Base-by-base conservation (phyloP, 805 yeast genomes). In the Candida maris region DNA sequence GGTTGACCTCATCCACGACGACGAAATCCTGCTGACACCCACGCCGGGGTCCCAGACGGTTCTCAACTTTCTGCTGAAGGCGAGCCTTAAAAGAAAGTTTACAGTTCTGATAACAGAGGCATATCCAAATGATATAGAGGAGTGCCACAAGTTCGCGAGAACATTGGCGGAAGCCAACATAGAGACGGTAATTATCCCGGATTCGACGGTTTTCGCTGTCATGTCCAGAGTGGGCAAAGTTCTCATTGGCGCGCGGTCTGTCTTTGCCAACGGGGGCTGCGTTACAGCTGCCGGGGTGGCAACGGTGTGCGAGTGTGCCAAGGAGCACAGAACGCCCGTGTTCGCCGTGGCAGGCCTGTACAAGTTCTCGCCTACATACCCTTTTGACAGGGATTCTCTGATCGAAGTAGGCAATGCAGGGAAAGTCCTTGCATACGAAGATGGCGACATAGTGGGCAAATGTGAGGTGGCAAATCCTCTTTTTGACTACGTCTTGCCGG, bases 141-240 rank as follows among this genome's bases (percentile, higher is more conserved):
- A 68, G 16, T 86, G 97, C 1, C 95, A 86, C 51, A 67, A 66
- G 41, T 86, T 91, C 56, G 96, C 93, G 16, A 77, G 78, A 51
- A 76, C 74, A 38, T 71, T 93, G 45, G 82, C 95, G 1, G 82
- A 79, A 38, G 87, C 91, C 38, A 85, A 89, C 35, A 86, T 93
- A 30, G 95, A 88, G 45, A 81, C 96, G 2, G 84, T 89, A 2
- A 75, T 93, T 37, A 84, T 93, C 23, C 97, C 98, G 1, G 99
- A 93, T 57, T 75, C 95, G 4, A 83, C 95, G 18, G 88, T 83
- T 0, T 87, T 82, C 61, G 97, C 98, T 0, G 87, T 93, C 31
- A 93, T 93, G 97, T 85, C 96, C 25, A 71, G 96, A 46, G 97
- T 93, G 4, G 96, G 97, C 29, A 94, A 94, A 59, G 98, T 93